These are phyloP conservation scores for Pythium rhizo-oryzae DNA, from an alignment of 352 stramenopile genomes.

Conservation along the genomic window DNA sequence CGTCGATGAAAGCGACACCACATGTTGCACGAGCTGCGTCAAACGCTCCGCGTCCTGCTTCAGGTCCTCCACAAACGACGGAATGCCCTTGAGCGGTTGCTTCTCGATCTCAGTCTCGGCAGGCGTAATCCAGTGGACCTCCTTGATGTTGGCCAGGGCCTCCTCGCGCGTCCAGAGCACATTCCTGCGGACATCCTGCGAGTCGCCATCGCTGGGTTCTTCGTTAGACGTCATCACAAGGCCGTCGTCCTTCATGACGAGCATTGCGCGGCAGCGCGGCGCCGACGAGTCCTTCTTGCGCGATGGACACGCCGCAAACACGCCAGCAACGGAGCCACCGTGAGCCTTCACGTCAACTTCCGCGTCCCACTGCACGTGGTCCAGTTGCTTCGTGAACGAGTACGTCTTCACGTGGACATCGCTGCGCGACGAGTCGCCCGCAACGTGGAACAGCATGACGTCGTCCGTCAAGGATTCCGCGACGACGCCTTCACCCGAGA, in stretches of 20 bases:
- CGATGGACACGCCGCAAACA: constrained; percentile 58
- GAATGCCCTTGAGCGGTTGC: constrained; percentile 67
- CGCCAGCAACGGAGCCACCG: constrained; percentile 49
- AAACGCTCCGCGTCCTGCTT: constrained; percentile 58
- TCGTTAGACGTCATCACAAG: constrained; percentile 76
- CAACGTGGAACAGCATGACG: constrained; percentile 56
- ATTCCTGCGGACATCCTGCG: constrained; percentile 25
- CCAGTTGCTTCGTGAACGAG: constrained; percentile 30
- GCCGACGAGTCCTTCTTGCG: constrained; percentile 54
- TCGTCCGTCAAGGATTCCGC: constrained; percentile 63
- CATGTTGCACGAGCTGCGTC: constrained; percentile 48
- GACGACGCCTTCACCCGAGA: constrained; percentile 46
- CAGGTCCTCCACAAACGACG: constrained; percentile 74
- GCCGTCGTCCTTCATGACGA: constrained; percentile 76
- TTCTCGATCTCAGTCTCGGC: constrained; percentile 81
- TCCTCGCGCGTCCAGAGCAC: constrained; percentile 81
- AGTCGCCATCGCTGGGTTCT: constrained; percentile 31
- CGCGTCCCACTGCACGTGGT: constrained; percentile 44
- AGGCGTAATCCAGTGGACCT: constrained; percentile 79
- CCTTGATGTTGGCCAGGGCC: constrained; percentile 72
- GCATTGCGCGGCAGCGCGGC: constrained; percentile 52
- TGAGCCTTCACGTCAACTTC: constrained; percentile 54
- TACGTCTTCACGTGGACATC: constrained; percentile 51
- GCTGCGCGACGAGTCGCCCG: constrained; percentile 22
- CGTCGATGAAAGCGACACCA: constrained; percentile 50